Base-by-base conservation (phyloP, 106 monocot genomes). In the Alisma plantagoaquatica region DNA sequence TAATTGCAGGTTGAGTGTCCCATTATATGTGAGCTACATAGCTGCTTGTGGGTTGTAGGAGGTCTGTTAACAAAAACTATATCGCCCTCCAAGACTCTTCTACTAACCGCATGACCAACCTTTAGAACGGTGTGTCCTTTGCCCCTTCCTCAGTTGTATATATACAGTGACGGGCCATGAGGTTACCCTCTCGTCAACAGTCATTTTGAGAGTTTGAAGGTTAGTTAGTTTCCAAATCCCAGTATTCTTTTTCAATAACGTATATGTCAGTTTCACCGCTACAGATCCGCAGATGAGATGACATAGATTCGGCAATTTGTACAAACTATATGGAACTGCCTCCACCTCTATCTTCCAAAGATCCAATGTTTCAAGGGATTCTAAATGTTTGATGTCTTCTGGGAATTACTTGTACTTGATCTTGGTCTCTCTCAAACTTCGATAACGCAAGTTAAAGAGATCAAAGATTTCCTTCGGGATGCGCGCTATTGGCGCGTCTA, bases 161-260 rank as follows among this genome's bases (percentile, higher is more conserved):
- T 75, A 76, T 85, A 98, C 11, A 77, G 84, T 1, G 73, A 70
- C 1, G 56, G 50, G 20, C 96, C 96, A 56, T 14, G 6, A 25
- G 12, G 84, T 90, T 1, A 98, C 96, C 29, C 78, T 70, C 44
- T 98, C 96, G 69, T 98, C 89, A 78, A 98, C 78, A 0, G 96
- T 98, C 4, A 98, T 73, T 22, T 54, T 81, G n/a, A 53, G 53
- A 2, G 29, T 30, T 0, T 53, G 53, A 14, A 53, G 14, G 10
- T 53, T 18, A 17, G 27, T 29, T 29, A 53, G 11, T 2, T 53
- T 18, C 29, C 53, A 53, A n/a, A 53, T 29, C 10, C 53, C 53
- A 12, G 10, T 28, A 6, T 14, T 27, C 17, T 12, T 29, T 12
- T 11, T 0, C 23, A 0, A 17, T 30, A 6, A 6, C 14, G 9